phyloP scores from a whole-genome alignment of 768 basidiomycete species.

The Russula virescens region DNA sequence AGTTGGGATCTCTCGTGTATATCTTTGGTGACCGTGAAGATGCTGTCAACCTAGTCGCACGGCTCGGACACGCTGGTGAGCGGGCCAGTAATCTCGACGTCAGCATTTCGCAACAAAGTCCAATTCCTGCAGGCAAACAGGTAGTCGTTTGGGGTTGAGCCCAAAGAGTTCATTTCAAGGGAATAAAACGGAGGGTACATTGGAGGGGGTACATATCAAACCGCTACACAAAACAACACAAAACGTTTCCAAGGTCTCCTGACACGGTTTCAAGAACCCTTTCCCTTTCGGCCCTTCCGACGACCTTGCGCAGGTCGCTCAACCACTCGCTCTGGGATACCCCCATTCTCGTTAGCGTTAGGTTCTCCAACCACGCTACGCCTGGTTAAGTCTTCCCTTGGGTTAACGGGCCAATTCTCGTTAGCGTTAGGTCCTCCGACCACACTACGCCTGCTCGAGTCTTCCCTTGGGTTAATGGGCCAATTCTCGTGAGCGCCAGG shows the following conservation, averaged over 20 bases:
- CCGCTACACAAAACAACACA: neutral
- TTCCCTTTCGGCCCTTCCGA: conserved; percentile 42
- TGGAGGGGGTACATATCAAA: neutral
- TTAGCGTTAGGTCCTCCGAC: too few species aligned
- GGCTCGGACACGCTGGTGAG: too few species aligned
- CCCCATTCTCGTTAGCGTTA: conserved; percentile 44
- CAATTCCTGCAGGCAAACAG: neutral
- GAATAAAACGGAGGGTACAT: neutral
- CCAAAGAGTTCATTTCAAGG: neutral
- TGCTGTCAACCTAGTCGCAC: too few species aligned
- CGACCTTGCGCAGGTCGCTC: conserved; percentile 55
- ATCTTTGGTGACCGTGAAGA: too few species aligned
- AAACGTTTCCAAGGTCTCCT: neutral
- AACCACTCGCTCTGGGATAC: conserved; percentile 54
- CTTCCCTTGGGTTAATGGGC: too few species aligned
- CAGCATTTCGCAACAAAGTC: neutral
- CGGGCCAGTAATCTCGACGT: too few species aligned
- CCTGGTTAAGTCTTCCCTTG: conserved; percentile 63
- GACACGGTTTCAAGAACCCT: conserved; percentile 53
- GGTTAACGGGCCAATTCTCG: conserved; percentile 11
- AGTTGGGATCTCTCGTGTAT: too few species aligned
- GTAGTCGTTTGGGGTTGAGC: neutral
- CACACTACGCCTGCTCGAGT: too few species aligned
- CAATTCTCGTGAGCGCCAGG: too few species aligned
- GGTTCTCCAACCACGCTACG: too few species aligned